Base-by-base conservation (phyloP, 2,329 filamentous ascomycete genomes). In the Emergomyces pasteurianus region DNA sequence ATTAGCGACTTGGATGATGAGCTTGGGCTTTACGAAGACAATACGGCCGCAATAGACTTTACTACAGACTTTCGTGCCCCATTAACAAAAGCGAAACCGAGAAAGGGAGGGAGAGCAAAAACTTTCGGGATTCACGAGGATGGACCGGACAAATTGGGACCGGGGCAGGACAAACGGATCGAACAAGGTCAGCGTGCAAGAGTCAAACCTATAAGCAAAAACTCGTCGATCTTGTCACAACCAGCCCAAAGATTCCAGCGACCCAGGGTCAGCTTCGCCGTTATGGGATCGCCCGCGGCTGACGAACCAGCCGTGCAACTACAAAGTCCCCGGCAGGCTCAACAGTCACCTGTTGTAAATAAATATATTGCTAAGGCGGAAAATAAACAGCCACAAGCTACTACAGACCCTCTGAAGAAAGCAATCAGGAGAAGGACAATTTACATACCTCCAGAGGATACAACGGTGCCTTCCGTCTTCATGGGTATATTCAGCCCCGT, bases 401-500 rank as follows among this genome's bases (percentile, higher is more conserved):
- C 49, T 14, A 54, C 26, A 46, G 62, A 71, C 54, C 54, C 7
- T 8, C 57, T 72, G 26, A 74, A 72, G 58, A 72, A 66, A 43
- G 66, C 70, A 36, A 67, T 72, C 26, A 71, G 72, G 46, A 71
- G 73, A 28, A 69, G 71, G 36, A 77, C 74, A 2, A 69, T 77
- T 18, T 77, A 76, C 62, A 74, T 78, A 34, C 74, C 76, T 0
- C 68, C 71, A 0, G 75, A 78, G 46, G 73, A 78, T 62, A 73
- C 71, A 0, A 75, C 75, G 0, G 69, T 75, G 60, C 72, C 75
- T 5, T 76, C 69, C 28, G 70, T 74, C 40, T 78, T 77, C 58
- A 77, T 78, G 75, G 72, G 69, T 10, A 66, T 77, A 5, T 77
- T 77, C 63, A 77, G 73, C 61, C 74, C 75, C 1, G 61, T 75